These are phyloP conservation scores for Ganoderma lingzhi DNA, from an alignment of 1,284 basidiomycete species.

Conservation along the genomic window DNA sequence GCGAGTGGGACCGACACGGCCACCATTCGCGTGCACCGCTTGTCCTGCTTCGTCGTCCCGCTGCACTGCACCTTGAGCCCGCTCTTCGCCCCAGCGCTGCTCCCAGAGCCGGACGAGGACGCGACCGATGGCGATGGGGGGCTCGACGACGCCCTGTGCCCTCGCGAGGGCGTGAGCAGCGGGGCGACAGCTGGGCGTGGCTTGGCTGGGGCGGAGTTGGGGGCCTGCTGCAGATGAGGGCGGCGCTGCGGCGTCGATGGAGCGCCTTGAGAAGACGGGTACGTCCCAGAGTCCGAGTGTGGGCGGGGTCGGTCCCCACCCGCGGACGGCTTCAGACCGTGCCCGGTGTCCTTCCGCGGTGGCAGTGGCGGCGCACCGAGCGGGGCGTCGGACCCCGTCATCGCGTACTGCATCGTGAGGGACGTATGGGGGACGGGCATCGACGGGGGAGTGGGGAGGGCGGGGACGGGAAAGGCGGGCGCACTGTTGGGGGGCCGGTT, in stretches of 20 bases:
- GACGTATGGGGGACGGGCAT: slow-evolving; percentile 50
- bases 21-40: slow-evolving; percentile 68
- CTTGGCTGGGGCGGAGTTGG: slow-evolving; percentile 34
- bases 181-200: slow-evolving; percentile 14
- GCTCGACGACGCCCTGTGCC: slow-evolving; percentile 42
- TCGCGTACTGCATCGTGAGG: slow-evolving; percentile 69
- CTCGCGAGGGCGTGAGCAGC: slow-evolving; percentile 30
- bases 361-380: slow-evolving; percentile 16
- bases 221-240: slow-evolving; percentile 33
- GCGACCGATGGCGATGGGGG: slow-evolving; percentile 41
- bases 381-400: slow-evolving; percentile 32
- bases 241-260: slow-evolving; percentile 37
- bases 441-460: slow-evolving; percentile 45
- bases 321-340: neutral
- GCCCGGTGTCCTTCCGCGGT: slow-evolving; percentile 23
- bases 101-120: slow-evolving; percentile 28
- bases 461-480: slow-evolving; percentile 19
- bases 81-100: slow-evolving; percentile 23
- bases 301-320: slow-evolving; percentile 19
- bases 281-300: slow-evolving; percentile 29
- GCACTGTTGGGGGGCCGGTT: neutral
- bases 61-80: slow-evolving; percentile 58
- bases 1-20: slow-evolving; percentile 56
- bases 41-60: slow-evolving; percentile 68
- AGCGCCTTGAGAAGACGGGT: slow-evolving; percentile 12